Percentiles rank a stretch among this genome's conserved stretches.
Conservation (phyloP, 805 yeast genomes). For the Myxozyma melibiosi region DNA sequence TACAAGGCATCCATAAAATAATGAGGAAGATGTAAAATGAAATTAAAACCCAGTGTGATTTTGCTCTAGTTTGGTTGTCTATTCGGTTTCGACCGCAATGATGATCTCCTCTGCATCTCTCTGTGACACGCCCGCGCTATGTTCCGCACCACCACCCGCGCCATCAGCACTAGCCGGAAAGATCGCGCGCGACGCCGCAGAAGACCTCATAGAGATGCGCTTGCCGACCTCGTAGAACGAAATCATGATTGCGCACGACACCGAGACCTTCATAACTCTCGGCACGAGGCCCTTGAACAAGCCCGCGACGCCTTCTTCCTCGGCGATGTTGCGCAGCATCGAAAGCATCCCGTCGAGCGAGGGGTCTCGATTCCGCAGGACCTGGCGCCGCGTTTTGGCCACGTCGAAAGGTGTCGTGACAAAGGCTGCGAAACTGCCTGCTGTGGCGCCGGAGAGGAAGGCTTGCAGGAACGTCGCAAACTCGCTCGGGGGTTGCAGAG, state of each 20-base stretch:
- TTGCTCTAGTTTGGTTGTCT: background rate
- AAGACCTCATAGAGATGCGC: constrained; percentile 46
- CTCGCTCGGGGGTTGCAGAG: constrained; percentile 14
- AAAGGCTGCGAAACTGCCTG: constrained; percentile 85
- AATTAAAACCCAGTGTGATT: background rate
- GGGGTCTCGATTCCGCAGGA: constrained; percentile 41
- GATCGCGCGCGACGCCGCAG: too few relatives aligned
- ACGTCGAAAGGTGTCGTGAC: constrained; percentile 95
- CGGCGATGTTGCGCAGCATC: constrained; percentile 63
- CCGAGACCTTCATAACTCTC: constrained; percentile 87
- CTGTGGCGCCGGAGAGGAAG: constrained; percentile 77
- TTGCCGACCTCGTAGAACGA: constrained; percentile 92
- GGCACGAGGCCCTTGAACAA: constrained; percentile 88
- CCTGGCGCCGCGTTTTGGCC: constrained; percentile 89
- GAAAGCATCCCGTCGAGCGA: constrained; percentile 56
- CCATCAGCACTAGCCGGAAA: too few relatives aligned
- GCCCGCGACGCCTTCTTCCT: constrained; percentile 76
- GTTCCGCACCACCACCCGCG: background rate
- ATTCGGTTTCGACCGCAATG: constrained; percentile 2
- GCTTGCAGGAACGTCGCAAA: constrained; percentile 42
- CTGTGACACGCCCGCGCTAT: background rate
- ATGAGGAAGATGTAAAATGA: background rate
- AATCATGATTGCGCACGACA: constrained; percentile 98
- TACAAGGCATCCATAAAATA: background rate
- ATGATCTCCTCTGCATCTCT: constrained; percentile 1